These are phyloP conservation scores for Pseudogymnoascus sp. DNA, from an alignment of 2,329 filamentous ascomycete genomes.

Conservation along the genomic window DNA sequence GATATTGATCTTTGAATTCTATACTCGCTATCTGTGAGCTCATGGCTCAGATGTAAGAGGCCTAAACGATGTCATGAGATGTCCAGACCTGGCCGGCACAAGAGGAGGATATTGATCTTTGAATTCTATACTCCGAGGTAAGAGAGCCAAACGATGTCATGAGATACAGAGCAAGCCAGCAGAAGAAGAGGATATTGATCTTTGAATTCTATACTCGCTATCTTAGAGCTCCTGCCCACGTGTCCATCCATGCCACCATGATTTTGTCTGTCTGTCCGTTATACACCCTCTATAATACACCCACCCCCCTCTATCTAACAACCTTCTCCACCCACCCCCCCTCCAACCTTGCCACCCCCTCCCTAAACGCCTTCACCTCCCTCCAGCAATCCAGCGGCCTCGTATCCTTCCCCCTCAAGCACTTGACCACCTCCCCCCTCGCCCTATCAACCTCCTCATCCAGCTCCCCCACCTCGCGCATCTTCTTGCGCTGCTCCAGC, in stretches of 20 bases:
- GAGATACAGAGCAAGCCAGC: not conserved
- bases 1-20: not conserved
- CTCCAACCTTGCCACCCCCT: slow-evolving; percentile 80
- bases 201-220: slow-evolving; percentile 4
- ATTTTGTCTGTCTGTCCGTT: not conserved
- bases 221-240: not conserved
- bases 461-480: slow-evolving; percentile 59
- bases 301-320: slow-evolving; percentile 33
- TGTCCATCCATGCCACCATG: not conserved
- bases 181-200: not conserved
- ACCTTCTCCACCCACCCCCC: slow-evolving; percentile 81
- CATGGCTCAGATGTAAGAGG: not conserved
- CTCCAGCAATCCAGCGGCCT: slow-evolving; percentile 89
- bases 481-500: slow-evolving; percentile 54
- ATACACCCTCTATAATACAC: not conserved
- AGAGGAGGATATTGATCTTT: not conserved
- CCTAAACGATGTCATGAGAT: not conserved
- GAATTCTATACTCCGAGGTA: too few species aligned
- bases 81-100: not conserved
- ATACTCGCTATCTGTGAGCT: not conserved
- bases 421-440: slow-evolving; percentile 67
- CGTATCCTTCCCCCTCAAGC: slow-evolving; percentile 75
- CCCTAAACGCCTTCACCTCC: slow-evolving; percentile 86
- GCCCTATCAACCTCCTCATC: slow-evolving; percentile 67
- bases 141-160: not conserved